Evolutionary conservation across 441 rosid species (phyloP), one percentile per base, ranked within the genome.

Genomic region (Eruca vesicaria): DNA sequence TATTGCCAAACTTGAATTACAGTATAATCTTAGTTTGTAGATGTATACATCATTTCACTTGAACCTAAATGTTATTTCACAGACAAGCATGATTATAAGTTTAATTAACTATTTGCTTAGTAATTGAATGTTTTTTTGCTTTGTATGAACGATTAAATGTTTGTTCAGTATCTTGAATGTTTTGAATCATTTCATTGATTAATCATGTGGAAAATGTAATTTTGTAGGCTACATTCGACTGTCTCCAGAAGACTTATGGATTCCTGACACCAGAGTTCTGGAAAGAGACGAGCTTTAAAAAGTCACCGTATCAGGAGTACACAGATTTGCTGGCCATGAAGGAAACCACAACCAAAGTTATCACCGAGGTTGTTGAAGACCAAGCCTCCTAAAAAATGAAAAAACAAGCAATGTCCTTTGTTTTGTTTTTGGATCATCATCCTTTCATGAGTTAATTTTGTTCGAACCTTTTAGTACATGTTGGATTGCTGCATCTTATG

Each of bases 201-300:
- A 36, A 36, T 36, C 43, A 10, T 36, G 14, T 36, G n/a, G 2
- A 11, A 10, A 2, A 29, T 43, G 18, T 43, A 6, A n/a, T n/a
- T 28, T 16, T 36, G 10, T 59, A 66, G 72, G 78, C 72, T 32
- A 74, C 78, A 0, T 66, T 74, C 2, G 78, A 74, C 2, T 66
- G 67, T 14, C 72, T 74, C 3, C 66, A 58, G 61, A 74, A 59
- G 78, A 74, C 78, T 2, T 74, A 74, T 6, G 78, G 72, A 1
- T 74, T 57, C 67, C 41, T 74, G 3, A 74, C 78, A 43, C 72
- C 72, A 2, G 76, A 72, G 15, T 72, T 72, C 21, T 72, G 76
- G 76, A 72, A 64, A 63, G 70, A 72, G 76, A 72, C 70, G 16
- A 63, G 64, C 41, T 63, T 53, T 2, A 11, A 4, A 0, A 72